Percentiles rank a stretch among this genome's conserved stretches.
phyloP scores from a whole-genome alignment of 2,329 filamentous ascomycete species.

The Tolypocladium amazonense region DNA sequence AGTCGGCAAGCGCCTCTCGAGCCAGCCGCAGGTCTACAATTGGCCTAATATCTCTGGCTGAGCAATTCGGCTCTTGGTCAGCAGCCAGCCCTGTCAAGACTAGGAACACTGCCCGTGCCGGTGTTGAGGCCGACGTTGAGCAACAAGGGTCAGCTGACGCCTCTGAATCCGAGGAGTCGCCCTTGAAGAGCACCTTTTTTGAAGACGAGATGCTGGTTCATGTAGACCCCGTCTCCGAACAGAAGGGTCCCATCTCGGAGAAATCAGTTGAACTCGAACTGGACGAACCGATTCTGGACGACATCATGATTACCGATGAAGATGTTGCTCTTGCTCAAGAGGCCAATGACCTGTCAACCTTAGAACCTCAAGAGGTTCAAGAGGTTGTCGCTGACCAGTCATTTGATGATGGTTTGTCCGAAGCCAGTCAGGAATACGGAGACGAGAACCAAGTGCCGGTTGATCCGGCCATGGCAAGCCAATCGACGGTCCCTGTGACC shows the following conservation, averaged over 20 bases:
- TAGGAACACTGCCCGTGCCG: not conserved
- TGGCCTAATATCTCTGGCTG: slow-evolving; percentile 54
- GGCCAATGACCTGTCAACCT: slow-evolving; percentile 48
- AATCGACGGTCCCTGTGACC: slow-evolving; percentile 34
- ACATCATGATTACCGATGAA: slow-evolving; percentile 39
- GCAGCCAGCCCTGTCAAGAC: slow-evolving; percentile 37
- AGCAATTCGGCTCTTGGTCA: slow-evolving; percentile 52
- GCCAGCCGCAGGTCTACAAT: slow-evolving; percentile 19
- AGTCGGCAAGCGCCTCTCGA: not conserved
- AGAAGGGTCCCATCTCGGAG: slow-evolving; percentile 7
- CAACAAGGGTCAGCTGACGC: not conserved
- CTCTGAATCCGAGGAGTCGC: slow-evolving; percentile 20
- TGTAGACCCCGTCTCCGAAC: slow-evolving; percentile 8
- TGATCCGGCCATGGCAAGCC: slow-evolving; percentile 32
- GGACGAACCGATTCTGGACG: slow-evolving; percentile 27
- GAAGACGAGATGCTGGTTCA: slow-evolving; percentile 47
- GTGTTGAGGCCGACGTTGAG: not conserved
- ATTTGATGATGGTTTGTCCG: slow-evolving; percentile 43
- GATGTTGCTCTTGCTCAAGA: slow-evolving; percentile 47
- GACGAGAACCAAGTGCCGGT: slow-evolving; percentile 54
- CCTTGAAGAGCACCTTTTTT: slow-evolving; percentile 42
- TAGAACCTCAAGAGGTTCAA: slow-evolving; percentile 32
- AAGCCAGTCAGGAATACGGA: slow-evolving; percentile 54
- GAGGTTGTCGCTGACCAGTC: slow-evolving; percentile 18
- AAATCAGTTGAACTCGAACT: slow-evolving; percentile 7